phyloP scores from a whole-genome alignment of 768 basidiomycete species.

The Lentinula detonsa region DNA sequence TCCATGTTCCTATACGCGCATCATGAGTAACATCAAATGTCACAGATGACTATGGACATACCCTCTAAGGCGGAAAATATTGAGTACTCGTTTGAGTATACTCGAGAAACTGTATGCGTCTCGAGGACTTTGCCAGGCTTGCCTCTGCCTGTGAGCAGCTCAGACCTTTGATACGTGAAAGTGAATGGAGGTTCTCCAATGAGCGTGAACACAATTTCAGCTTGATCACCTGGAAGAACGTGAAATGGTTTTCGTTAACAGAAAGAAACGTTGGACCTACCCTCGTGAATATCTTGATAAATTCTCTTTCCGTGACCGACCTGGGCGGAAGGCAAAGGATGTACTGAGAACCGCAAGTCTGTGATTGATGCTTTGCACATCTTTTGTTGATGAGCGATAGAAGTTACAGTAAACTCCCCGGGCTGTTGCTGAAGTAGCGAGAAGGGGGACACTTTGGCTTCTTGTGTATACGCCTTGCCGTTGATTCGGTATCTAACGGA shows the following conservation, averaged over 20 bases:
- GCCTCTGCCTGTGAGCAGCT: constrained; percentile 59
- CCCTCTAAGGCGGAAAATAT: constrained; percentile 92
- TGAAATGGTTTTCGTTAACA: background rate
- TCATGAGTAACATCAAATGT: background rate
- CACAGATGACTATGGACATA: constrained; percentile 20
- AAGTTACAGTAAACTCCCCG: constrained; percentile 81
- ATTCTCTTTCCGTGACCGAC: constrained; percentile 81
- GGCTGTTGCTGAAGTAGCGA: constrained; percentile 76
- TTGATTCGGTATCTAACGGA: constrained; percentile 70
- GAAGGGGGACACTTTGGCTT: constrained; percentile 77
- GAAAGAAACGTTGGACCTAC: constrained; percentile 27
- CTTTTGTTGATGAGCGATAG: constrained; percentile 89
- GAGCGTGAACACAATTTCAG: constrained; percentile 87
- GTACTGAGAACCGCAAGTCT: constrained; percentile 69
- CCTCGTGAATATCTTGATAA: constrained; percentile 87
- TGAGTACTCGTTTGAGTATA: constrained; percentile 73
- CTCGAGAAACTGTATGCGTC: constrained; percentile 83
- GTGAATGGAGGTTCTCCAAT: constrained; percentile 93
- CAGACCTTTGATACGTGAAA: constrained; percentile 89
- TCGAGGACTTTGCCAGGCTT: constrained; percentile 78
- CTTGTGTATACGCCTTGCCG: constrained; percentile 65
- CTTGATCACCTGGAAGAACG: constrained; percentile 66
- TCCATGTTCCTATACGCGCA: constrained; percentile 68
- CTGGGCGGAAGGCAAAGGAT: constrained; percentile 81
- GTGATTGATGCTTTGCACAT: constrained; percentile 81